A percentile compares a stretch with the other conserved stretches of the same genome.
These are phyloP conservation scores for Ogataea salicorniae DNA, from an alignment of 805 yeast species.

Conservation along the genomic window DNA sequence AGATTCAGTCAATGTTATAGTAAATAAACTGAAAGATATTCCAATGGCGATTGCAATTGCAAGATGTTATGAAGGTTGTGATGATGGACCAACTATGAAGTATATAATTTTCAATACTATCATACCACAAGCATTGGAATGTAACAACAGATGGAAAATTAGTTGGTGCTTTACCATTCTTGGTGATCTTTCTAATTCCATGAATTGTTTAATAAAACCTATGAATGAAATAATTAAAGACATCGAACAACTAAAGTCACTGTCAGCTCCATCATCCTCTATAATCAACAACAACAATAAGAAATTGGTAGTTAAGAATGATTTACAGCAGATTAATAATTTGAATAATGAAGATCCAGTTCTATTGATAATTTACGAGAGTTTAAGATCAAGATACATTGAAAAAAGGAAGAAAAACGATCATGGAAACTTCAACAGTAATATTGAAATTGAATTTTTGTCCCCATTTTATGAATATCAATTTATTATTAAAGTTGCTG, in stretches of 20 bases:
- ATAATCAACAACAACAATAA: too few species aligned
- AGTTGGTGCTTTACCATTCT: conserved; percentile 78
- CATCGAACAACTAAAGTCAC: conserved; percentile 24
- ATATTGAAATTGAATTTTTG: conserved; percentile 44
- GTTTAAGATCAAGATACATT: conserved; percentile 40
- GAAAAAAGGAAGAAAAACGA: conserved; percentile 27
- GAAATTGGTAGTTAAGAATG: conserved; percentile 30
- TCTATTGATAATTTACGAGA: conserved; percentile 57
- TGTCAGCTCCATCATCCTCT: conserved; percentile 2
- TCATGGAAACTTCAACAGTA: conserved; percentile 19
- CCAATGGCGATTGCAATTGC: conserved; percentile 79
- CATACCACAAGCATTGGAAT: conserved; percentile 50
- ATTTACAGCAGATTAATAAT: conserved; percentile 23
- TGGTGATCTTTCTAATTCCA: conserved; percentile 42
- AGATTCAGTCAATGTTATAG: conserved; percentile 73
- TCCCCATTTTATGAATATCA: conserved; percentile 47
- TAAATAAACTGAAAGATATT: conserved; percentile 60
- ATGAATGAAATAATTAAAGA: conserved; percentile 36
- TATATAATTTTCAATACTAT: conserved; percentile 45
- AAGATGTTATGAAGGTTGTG: conserved; percentile 61
- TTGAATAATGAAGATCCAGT: conserved; percentile 68
- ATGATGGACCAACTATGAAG: conserved; percentile 48
- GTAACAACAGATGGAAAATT: conserved; percentile 75
- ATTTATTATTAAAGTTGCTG: conserved; percentile 56
- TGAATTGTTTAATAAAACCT: conserved; percentile 59